Percentiles rank a stretch among this genome's conserved stretches.
Conservation (phyloP, 2,329 filamentous ascomycete genomes). For the Arachnopeziza araneosa region DNA sequence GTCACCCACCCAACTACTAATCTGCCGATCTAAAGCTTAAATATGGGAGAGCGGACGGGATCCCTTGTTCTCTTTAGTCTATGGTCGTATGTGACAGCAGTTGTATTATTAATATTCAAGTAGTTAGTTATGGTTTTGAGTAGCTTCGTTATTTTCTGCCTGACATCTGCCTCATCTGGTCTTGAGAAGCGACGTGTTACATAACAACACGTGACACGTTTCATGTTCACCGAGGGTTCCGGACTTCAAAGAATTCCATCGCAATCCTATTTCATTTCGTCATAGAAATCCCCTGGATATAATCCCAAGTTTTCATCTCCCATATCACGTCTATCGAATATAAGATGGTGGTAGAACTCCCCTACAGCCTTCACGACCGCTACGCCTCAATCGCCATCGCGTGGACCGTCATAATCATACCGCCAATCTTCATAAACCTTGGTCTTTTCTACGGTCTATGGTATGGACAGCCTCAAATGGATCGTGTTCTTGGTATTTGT, state of each 20-base stretch:
- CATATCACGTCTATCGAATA: not conserved
- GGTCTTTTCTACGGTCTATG: constrained; percentile 22
- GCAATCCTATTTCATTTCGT: not conserved
- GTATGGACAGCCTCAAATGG: constrained; percentile 16
- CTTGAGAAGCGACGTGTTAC: not conserved
- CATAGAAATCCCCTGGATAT: not conserved
- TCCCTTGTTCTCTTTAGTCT: too few relatives aligned
- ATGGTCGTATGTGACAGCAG: too few relatives aligned
- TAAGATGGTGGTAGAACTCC: constrained; percentile 16
- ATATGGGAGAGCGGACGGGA: too few relatives aligned
- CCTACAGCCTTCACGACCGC: constrained; percentile 19
- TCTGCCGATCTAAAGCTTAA: too few relatives aligned
- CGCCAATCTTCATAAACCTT: constrained; percentile 20
- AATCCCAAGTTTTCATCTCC: not conserved
- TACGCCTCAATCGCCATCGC: constrained; percentile 19
- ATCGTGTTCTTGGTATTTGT: constrained; percentile 15
- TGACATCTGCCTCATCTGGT: too few relatives aligned
- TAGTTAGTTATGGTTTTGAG: too few relatives aligned
- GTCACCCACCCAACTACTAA: too few relatives aligned
- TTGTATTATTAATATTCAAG: too few relatives aligned
- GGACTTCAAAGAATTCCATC: not conserved
- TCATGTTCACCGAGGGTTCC: not conserved
- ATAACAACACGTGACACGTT: not conserved
- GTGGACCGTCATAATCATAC: constrained; percentile 21
- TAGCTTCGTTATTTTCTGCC: too few relatives aligned